Percentiles rank a stretch among this genome's conserved stretches.
These are phyloP conservation scores for Sicyos edulis DNA, from an alignment of 306 rosid species.

Conservation along the genomic window DNA sequence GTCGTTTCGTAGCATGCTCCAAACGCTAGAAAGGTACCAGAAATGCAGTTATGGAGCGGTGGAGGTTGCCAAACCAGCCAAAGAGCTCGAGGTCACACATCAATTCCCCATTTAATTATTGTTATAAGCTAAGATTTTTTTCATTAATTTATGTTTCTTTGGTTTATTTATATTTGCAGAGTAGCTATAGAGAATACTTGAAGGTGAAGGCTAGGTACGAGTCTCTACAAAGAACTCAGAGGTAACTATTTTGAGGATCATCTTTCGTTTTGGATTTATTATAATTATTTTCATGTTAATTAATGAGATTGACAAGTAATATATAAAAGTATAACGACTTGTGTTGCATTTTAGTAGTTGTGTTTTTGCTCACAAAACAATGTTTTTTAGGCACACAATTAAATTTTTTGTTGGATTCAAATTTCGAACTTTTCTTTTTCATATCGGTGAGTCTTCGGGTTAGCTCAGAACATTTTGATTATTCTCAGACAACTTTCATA, in stretches of 20 bases:
- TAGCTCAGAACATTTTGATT: too few relatives aligned
- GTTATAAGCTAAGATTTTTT: too few relatives aligned
- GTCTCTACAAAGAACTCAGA: slow-evolving; percentile 84
- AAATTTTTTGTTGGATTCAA: not conserved
- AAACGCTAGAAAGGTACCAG: slow-evolving; percentile 66
- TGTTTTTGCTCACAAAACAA: not conserved
- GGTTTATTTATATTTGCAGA: slow-evolving; percentile 32
- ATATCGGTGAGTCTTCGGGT: too few relatives aligned
- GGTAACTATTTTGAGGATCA: slow-evolving; percentile 35
- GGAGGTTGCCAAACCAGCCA: slow-evolving; percentile 70
- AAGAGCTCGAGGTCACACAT: slow-evolving; percentile 74
- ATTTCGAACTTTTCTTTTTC: not conserved
- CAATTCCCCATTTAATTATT: too few relatives aligned
- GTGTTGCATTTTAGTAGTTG: not conserved
- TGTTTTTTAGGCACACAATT: not conserved
- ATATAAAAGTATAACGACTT: not conserved
- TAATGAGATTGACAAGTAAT: not conserved
- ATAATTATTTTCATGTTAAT: not conserved
- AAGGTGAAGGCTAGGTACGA: slow-evolving; percentile 79
- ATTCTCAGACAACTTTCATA: too few relatives aligned
- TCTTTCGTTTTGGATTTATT: not conserved
- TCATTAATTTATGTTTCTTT: not conserved
- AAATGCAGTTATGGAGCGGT: slow-evolving; percentile 93
- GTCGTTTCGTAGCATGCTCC: slow-evolving; percentile 32
- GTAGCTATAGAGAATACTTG: slow-evolving; percentile 83